A percentile compares a stretch with the other conserved stretches of the same genome.
These are phyloP conservation scores for Tinospora cordifolia DNA, from an alignment of 164 flowering plant genomes.

Conservation along the genomic window DNA sequence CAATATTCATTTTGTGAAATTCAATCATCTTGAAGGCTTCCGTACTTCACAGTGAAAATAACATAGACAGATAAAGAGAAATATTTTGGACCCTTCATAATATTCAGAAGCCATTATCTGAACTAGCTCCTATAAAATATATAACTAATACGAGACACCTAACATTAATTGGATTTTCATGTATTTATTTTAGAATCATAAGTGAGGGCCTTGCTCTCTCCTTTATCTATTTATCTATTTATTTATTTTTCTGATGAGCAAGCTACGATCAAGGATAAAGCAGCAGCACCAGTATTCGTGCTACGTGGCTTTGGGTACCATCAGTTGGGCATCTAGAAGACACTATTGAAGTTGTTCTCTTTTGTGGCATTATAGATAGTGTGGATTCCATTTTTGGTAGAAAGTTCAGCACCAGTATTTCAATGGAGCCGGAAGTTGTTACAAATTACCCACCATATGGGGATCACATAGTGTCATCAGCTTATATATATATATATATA, in stretches of 20 bases:
- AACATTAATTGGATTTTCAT: not conserved
- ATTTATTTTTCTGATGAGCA: too few species aligned
- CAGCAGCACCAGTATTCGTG: not conserved
- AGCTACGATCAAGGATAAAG: not conserved
- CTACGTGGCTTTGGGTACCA: not conserved
- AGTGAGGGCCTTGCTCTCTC: too few species aligned
- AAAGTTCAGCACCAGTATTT: not conserved
- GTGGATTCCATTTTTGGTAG: not conserved
- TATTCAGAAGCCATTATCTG: too few species aligned
- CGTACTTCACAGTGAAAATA: too few species aligned
- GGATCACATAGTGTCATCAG: not conserved
- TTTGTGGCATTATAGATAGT: not conserved
- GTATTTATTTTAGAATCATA: not conserved
- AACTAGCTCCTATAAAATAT: not conserved
- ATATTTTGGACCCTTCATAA: too few species aligned
- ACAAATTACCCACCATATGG: not conserved
- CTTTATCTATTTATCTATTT: too few species aligned
- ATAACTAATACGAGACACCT: too few species aligned
- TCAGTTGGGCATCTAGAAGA: not conserved
- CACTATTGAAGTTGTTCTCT: not conserved
- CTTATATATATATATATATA: not conserved
- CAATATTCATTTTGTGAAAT: too few species aligned
- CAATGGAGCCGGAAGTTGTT: not conserved
- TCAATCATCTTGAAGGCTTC: too few species aligned
- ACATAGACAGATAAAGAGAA: too few species aligned